Percentiles rank a stretch among this genome's conserved stretches.
Conservation (phyloP, 2,329 filamentous ascomycete genomes). For the Aspergillus awamori region DNA sequence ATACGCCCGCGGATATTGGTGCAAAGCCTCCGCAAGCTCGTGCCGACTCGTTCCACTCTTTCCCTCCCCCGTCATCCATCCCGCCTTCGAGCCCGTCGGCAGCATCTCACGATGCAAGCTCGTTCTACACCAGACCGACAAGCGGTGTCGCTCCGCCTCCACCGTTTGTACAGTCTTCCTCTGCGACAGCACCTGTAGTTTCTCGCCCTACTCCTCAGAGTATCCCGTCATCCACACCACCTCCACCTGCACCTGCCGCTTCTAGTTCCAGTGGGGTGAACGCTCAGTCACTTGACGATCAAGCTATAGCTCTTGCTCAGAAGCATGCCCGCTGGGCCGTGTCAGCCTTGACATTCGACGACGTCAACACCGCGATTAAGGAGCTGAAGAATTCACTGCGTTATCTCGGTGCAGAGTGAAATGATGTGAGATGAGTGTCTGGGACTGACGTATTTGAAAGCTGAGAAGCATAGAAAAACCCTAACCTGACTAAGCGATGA, state of each 20-base stretch:
- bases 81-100: slow-evolving; percentile 28
- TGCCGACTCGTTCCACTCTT: slow-evolving; percentile 44
- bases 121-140: slow-evolving; percentile 25
- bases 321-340: slow-evolving; percentile 98
- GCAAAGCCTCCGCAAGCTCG: slow-evolving; percentile 16
- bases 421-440: not conserved
- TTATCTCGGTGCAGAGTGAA: slow-evolving; percentile 65
- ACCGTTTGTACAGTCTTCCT: slow-evolving; percentile 33
- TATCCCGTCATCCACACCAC: slow-evolving; percentile 26
- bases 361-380: slow-evolving; percentile 84
- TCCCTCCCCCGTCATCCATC: slow-evolving; percentile 42
- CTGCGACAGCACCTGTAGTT: slow-evolving; percentile 24
- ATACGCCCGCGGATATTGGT: slow-evolving; percentile 32
- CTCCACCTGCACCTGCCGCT: slow-evolving; percentile 20
- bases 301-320: slow-evolving; percentile 76
- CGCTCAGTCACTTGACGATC: slow-evolving; percentile 61
- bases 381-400: slow-evolving; percentile 77
- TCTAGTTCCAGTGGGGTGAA: slow-evolving; percentile 23
- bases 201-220: slow-evolving; percentile 24
- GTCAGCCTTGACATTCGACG: slow-evolving; percentile 94
- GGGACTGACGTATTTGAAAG: not conserved
- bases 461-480: not conserved
- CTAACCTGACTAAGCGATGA: not conserved
- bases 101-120: slow-evolving; percentile 25
- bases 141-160: slow-evolving; percentile 19